A percentile compares a stretch with the other conserved stretches of the same genome.
These are phyloP conservation scores for Astrephomene gubernaculifera DNA, from an alignment of 139 green algal genomes.

Conservation along the genomic window DNA sequence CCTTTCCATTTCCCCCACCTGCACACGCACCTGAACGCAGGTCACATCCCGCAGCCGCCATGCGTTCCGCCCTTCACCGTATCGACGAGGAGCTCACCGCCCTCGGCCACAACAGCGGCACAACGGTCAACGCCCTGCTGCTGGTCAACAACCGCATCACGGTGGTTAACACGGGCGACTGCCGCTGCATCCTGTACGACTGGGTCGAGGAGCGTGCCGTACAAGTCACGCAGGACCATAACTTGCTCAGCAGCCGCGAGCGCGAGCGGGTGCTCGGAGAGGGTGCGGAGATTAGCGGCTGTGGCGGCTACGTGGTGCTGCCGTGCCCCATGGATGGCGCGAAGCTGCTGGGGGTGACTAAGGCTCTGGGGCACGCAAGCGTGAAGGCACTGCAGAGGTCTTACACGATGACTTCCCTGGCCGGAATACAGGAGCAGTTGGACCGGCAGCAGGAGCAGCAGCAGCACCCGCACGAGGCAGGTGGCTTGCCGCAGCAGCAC, in stretches of 20 bases:
- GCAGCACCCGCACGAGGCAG: background rate
- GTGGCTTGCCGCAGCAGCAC: no score
- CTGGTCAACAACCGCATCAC: slow-evolving; percentile 24
- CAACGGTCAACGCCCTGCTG: slow-evolving; percentile 31
- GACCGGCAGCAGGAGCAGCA: background rate
- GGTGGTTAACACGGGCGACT: slow-evolving; percentile 42
- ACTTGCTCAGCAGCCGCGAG: slow-evolving; percentile 3
- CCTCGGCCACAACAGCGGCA: slow-evolving; percentile 38
- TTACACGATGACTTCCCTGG: background rate
- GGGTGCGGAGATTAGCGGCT: slow-evolving; percentile 25
- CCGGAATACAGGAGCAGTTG: background rate
- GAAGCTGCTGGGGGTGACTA: slow-evolving; percentile 43
- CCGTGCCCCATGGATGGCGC: slow-evolving; percentile 14
- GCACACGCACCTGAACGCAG: background rate
- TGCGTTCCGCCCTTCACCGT: slow-evolving; percentile 10
- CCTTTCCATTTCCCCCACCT: background rate
- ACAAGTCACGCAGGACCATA: slow-evolving; percentile 19
- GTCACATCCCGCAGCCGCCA: slow-evolving; percentile 2
- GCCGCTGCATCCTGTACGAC: slow-evolving; percentile 39
- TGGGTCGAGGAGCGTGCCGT: slow-evolving; percentile 11
- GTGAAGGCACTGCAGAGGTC: slow-evolving; percentile 39
- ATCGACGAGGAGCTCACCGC: slow-evolving; percentile 38
- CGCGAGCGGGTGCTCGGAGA: slow-evolving; percentile 24
- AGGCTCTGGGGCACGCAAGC: slow-evolving; percentile 32
- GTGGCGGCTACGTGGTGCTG: slow-evolving; percentile 38